Evolutionary conservation across 148 eudicot species (phyloP).

Genomic region (Camellia granthamiana): DNA sequence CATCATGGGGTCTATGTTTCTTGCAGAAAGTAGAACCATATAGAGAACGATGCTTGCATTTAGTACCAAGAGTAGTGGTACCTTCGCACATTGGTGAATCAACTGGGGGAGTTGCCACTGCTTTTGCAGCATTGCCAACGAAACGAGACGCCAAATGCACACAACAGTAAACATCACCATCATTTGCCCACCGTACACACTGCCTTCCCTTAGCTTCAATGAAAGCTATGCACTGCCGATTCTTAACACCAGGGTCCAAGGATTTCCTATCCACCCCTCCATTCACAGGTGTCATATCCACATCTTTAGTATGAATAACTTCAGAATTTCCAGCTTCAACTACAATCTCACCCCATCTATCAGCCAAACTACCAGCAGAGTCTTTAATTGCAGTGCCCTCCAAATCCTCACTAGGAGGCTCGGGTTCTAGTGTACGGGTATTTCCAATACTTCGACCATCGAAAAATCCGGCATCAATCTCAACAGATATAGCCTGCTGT

Average conservation of each 20-base stretch:
- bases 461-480: slow-evolving; percentile 57
- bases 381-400: slow-evolving; percentile 25
- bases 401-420: slow-evolving; percentile 22
- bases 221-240: slow-evolving; percentile 73
- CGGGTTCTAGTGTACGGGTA: slow-evolving; percentile 24
- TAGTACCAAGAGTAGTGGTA: slow-evolving; percentile 72
- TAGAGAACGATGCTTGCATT: slow-evolving; percentile 83
- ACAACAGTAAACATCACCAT: slow-evolving; percentile 89
- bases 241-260: slow-evolving; percentile 37
- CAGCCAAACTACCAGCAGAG: slow-evolving; percentile 22
- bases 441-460: slow-evolving; percentile 30
- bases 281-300: slow-evolving; percentile 28
- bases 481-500: slow-evolving; percentile 34
- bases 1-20: slow-evolving; percentile 65
- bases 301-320: slow-evolving; percentile 31
- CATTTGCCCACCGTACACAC: slow-evolving; percentile 96
- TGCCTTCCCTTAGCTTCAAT: slow-evolving; percentile 91
- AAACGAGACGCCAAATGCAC: slow-evolving; percentile 79
- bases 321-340: slow-evolving; percentile 43
- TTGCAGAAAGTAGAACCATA: slow-evolving; percentile 74
- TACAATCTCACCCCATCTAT: slow-evolving; percentile 53
- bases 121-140: slow-evolving; percentile 36
- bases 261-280: slow-evolving; percentile 32
- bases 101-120: slow-evolving; percentile 39
- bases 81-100: slow-evolving; percentile 74